These are phyloP conservation scores for Aquilaria agallochum DNA, from an alignment of 441 rosid species.

Conservation along the genomic window DNA sequence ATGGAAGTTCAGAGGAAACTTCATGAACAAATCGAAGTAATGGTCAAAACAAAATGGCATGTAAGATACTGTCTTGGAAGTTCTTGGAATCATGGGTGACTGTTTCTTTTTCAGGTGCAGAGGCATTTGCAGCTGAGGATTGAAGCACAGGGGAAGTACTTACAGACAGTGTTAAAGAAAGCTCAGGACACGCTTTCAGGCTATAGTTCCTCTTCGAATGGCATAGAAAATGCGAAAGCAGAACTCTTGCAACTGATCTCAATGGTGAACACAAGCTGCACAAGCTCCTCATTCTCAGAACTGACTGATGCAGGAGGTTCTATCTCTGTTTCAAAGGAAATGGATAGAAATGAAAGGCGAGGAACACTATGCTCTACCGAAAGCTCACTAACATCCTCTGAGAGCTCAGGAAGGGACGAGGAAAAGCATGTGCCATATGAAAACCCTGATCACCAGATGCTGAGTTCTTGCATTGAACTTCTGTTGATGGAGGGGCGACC, in stretches of 20 bases:
- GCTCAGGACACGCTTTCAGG: conserved; percentile 93
- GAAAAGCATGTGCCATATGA: conserved; percentile 24
- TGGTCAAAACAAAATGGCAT: not conserved
- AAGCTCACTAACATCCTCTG: conserved; percentile 90
- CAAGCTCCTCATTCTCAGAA: conserved; percentile 65
- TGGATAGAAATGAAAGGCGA: conserved; percentile 28
- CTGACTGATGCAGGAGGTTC: conserved; percentile 56
- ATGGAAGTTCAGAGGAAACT: conserved; percentile 95
- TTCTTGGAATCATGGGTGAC: not conserved
- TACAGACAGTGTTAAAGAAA: conserved; percentile 74
- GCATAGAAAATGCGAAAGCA: conserved; percentile 61
- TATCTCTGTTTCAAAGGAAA: conserved; percentile 29
- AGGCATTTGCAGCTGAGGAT: conserved; percentile 93
- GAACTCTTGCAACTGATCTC: conserved; percentile 74
- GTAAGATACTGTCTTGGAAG: no score
- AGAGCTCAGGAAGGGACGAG: conserved; percentile 56
- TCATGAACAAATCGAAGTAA: conserved; percentile 93
- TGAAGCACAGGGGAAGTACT: conserved; percentile 96
- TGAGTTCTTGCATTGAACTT: conserved; percentile 41
- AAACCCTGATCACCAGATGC: conserved; percentile 17
- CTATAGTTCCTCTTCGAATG: conserved; percentile 53
- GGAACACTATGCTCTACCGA: conserved; percentile 62
- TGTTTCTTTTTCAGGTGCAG: conserved; percentile 66
- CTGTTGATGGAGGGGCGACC: conserved; percentile 55
- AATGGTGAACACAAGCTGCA: conserved; percentile 55